Evolutionary conservation across 306 rosid genomes (phyloP), one percentile per base, ranked within the genome.

Genomic region (Cicer chorassanicum): DNA sequence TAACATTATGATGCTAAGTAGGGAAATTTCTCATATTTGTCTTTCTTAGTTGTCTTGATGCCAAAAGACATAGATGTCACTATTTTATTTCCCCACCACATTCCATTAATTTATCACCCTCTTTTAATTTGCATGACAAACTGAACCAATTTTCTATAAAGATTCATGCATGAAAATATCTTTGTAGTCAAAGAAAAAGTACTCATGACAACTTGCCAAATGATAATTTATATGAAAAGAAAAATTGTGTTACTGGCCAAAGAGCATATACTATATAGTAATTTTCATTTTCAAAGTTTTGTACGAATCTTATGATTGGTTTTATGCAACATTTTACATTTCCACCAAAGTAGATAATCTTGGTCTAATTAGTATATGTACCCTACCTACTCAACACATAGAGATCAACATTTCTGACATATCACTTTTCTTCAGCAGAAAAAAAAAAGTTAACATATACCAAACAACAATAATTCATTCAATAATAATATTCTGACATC

Each of bases 91-190:
- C 67, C 54, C 78, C 77, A 12, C 44, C 72, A 13, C 66, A 48
- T 62, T 60, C 68, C 40, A 69, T 70, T 70, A 49, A 44, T 65
- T 67, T 54, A 70, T 53, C 63, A 67, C 72, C 74, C 16, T 51
- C n/a, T 61, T 64, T 57, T 63, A 2, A 70, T 62, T 74, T 80
- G 68, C 81, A 81, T 61, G 73, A 81, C 74, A 62, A 75, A 50
- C 39, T 38, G 57, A 75, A 75, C 36, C 84, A 75, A 14, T 54
- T 81, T 76, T 55, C 78, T 53, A 81, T 70, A 62, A 81, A 81
- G 85, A 81, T 81, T 76, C 78, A 64, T 51, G 13, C 65, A 76
- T 14, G 14, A 81, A 24, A 76, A 76, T 69, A 75, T 81, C 81
- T 68, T 41, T 74, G 4, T 48, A 9, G 75, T 68, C 77, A 55